These are phyloP conservation scores for Moesziomyces parantarcticus DNA, from an alignment of 1,284 basidiomycete genomes.

Conservation along the genomic window DNA sequence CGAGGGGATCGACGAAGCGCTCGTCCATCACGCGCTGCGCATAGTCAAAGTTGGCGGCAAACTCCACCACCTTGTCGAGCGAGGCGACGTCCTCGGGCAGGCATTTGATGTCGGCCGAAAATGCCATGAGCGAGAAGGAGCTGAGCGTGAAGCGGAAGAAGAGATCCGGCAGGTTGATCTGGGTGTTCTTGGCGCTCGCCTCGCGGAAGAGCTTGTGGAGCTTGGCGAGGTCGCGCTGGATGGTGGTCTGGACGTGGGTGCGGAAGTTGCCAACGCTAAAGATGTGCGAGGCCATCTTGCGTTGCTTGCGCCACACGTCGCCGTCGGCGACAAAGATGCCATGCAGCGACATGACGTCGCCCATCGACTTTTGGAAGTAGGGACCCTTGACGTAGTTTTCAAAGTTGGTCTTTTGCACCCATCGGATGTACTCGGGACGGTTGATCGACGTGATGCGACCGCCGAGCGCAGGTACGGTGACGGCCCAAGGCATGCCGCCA, in stretches of 20 bases:
- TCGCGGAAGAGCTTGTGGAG: slow-evolving; percentile 35
- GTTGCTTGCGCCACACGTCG: slow-evolving; percentile 55
- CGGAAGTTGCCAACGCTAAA: slow-evolving; percentile 56
- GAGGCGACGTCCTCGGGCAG: slow-evolving; percentile 40
- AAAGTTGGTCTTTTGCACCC: slow-evolving; percentile 58
- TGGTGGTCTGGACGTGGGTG: slow-evolving; percentile 46
- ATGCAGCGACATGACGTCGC: slow-evolving; percentile 45
- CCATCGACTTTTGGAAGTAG: slow-evolving; percentile 36
- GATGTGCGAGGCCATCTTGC: slow-evolving; percentile 59
- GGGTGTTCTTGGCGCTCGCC: slow-evolving; percentile 11
- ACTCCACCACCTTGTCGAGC: slow-evolving; percentile 57
- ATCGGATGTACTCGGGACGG: slow-evolving; percentile 50
- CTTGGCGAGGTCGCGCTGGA: slow-evolving; percentile 30
- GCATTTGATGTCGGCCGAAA: slow-evolving; percentile 46
- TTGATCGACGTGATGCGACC: slow-evolving; percentile 44
- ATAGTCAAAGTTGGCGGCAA: slow-evolving; percentile 65
- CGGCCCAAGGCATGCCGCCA: slow-evolving; percentile 31
- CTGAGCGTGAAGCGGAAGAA: slow-evolving; percentile 58
- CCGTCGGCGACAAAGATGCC: slow-evolving; percentile 64
- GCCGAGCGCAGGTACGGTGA: slow-evolving; percentile 33
- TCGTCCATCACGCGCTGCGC: slow-evolving; percentile 61
- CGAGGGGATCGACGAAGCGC: slow-evolving; percentile 48
- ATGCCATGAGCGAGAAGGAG: slow-evolving; percentile 57
- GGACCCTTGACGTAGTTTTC: slow-evolving; percentile 48
- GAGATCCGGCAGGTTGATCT: slow-evolving; percentile 52